Percentiles rank a stretch among this genome's conserved stretches.
Evolutionary conservation across 2,329 filamentous ascomycete genomes (phyloP).

Genomic region (Colletotrichum incanum): DNA sequence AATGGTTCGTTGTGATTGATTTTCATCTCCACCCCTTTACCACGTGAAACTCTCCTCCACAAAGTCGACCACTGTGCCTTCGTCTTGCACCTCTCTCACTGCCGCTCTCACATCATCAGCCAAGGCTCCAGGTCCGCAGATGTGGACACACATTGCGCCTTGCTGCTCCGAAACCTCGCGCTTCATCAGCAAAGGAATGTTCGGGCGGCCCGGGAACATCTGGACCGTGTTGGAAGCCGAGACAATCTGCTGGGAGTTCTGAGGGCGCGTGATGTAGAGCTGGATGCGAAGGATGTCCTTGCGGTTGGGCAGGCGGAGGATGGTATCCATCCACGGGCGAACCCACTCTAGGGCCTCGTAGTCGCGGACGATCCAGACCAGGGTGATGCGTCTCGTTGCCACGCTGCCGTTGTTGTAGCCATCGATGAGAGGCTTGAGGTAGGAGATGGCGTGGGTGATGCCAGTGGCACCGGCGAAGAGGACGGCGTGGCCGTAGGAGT

Average conservation of each 20-base stretch:
- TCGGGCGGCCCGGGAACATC: slow-evolving; percentile 92
- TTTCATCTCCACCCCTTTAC: slow-evolving; percentile 53
- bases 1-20: slow-evolving; percentile 11
- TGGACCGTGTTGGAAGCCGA: slow-evolving; percentile 85
- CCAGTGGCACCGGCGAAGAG: slow-evolving; percentile 94
- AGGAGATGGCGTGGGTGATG: slow-evolving; percentile 95
- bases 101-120: slow-evolving; percentile 83
- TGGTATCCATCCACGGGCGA: slow-evolving; percentile 83
- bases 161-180: slow-evolving; percentile 87
- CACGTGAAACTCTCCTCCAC: slow-evolving; percentile 84
- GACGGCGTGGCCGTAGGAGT: slow-evolving; percentile 92
- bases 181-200: slow-evolving; percentile 83
- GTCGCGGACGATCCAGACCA: slow-evolving; percentile 95
- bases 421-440: slow-evolving; percentile 82
- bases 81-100: slow-evolving; percentile 75
- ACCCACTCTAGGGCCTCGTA: slow-evolving; percentile 95
- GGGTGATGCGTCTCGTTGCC: slow-evolving; percentile 84
- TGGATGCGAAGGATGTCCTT: slow-evolving; percentile 88
- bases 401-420: slow-evolving; percentile 80
- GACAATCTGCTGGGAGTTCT: slow-evolving; percentile 85
- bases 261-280: slow-evolving; percentile 91
- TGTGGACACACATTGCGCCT: slow-evolving; percentile 90
- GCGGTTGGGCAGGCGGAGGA: slow-evolving; percentile 85
- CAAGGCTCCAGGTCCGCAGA: slow-evolving; percentile 82
- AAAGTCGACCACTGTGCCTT: slow-evolving; percentile 77